Conservation (phyloP, 139 green algal genomes). For the Chlorella sorokiniana region DNA sequence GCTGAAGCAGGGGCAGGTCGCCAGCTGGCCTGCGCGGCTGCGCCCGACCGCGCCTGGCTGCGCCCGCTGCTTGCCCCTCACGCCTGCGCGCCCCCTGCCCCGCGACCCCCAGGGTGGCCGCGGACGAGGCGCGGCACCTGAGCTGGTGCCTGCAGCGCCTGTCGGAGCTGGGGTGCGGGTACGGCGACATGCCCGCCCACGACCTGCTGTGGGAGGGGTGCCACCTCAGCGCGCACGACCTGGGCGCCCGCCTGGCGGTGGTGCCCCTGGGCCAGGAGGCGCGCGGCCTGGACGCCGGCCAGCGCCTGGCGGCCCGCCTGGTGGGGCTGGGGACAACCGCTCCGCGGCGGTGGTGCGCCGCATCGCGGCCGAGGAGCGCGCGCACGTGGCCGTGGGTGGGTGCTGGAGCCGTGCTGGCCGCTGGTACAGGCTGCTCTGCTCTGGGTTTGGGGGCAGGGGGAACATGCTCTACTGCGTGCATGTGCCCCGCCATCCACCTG, state of each 20-base stretch:
- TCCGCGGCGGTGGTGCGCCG: constrained; percentile 42
- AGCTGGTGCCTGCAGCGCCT: constrained; percentile 75
- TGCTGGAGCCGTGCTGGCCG: neutral
- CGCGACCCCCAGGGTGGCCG: constrained; percentile 60
- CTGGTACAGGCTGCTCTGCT: no score
- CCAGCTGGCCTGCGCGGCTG: no score
- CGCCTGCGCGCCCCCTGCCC: neutral
- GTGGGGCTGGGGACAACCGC: constrained; percentile 70
- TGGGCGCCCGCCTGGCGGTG: constrained; percentile 69
- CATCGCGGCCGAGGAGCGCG: constrained; percentile 67
- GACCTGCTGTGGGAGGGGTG: constrained; percentile 83
- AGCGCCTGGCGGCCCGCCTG: constrained; percentile 62
- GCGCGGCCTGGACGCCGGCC: constrained; percentile 45
- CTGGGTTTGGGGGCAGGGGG: no score
- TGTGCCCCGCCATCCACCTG: no score
- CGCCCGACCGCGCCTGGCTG: no score
- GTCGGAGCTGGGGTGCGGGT: constrained; percentile 67
- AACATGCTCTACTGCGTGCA: neutral
- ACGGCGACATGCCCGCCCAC: constrained; percentile 80
- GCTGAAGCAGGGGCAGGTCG: neutral
- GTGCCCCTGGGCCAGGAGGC: constrained; percentile 70
- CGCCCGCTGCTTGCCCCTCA: neutral
- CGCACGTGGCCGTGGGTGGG: constrained; percentile 76
- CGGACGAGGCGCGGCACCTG: constrained; percentile 84
- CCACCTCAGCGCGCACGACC: constrained; percentile 41